Base-by-base conservation (phyloP, 2,329 filamentous ascomycete species). In the Pleomassaria siparia region DNA sequence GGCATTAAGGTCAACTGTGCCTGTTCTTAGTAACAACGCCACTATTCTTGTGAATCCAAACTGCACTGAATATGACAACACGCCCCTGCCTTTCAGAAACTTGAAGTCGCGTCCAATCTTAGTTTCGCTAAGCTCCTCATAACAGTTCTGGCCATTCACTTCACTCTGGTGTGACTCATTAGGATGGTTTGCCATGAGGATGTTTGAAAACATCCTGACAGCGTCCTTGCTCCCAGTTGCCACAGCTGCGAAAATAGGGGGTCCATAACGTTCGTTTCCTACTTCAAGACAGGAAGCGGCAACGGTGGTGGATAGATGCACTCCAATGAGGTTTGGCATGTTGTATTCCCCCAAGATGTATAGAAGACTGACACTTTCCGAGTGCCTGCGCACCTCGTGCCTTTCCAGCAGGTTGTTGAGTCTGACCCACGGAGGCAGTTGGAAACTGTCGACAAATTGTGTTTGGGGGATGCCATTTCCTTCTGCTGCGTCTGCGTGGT, bases 401-500 rank as follows among this genome's bases (percentile, higher is more conserved):
- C 62, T 59, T 5, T 69, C 51, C 11, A 74, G 55, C 2, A 72
- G 24, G 50, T 72, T 72, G 43, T 60, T 22, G 11, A 64, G 28
- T 1, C 29, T 33, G 16, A 66, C 57, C 70, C 69, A 73, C 2
- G 35, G n/a, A 0, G 4, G 4, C 3, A 62, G 26, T 4, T 49
- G 43, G 37, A 72, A 72, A 6, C 11, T 36, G 2, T 40, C 9
- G 15, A 60, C n/a, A 32, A 51, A 51, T n/a, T 43, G 18, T 11
- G 10, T 24, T 24, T 60, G 53, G 25, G 40, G 20, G 7, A 71
- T 54, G 2, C 44, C 50, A 33, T 24, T 12, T 12, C 53, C 49
- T 39, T 63, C 57, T 25, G 74, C 72, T n/a, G 20, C 18, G 44
- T 78, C 55, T 15, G 75, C 67, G 50, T 80, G 76, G 28, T 57